These are phyloP conservation scores for Kurtzmaniella quercitrusa DNA, from an alignment of 1,139 yeast species.

Conservation along the genomic window DNA sequence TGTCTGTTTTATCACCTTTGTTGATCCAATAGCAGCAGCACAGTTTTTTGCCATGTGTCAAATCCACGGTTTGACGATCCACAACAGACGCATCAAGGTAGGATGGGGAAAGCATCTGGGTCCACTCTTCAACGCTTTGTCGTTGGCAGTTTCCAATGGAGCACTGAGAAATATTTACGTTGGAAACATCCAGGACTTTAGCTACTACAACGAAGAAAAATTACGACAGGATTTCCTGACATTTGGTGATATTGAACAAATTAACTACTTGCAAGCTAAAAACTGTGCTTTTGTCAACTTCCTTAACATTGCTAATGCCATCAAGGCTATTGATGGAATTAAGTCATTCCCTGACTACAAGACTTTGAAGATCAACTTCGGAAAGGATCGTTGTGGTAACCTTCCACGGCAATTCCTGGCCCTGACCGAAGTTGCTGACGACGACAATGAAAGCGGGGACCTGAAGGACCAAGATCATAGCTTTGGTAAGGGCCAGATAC, in stretches of 20 bases:
- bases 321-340: conserved; percentile 70
- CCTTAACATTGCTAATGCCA: conserved; percentile 76
- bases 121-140: conserved; percentile 74
- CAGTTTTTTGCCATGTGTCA: conserved; percentile 89
- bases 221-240: conserved; percentile 62
- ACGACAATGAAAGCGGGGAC: conserved; percentile 9
- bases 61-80: conserved; percentile 76
- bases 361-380: conserved; percentile 70
- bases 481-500: too few relatives aligned
- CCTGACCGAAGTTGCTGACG: conserved; percentile 12
- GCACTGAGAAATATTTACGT: conserved; percentile 90
- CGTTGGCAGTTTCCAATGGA: conserved; percentile 87
- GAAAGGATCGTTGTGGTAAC: conserved; percentile 91
- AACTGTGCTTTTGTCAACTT: conserved; percentile 82
- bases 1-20: conserved; percentile 88
- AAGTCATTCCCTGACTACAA: conserved; percentile 50
- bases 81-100: conserved; percentile 74
- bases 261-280: conserved; percentile 73
- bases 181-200: conserved; percentile 54
- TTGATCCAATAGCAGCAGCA: conserved; percentile 90
- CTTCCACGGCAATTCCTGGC: conserved; percentile 55
- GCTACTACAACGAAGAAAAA: conserved; percentile 51
- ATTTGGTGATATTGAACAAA: conserved; percentile 79
- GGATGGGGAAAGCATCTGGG: conserved; percentile 98
- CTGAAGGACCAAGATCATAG: conserved; percentile 4